A percentile compares a stretch with the other conserved stretches of the same genome.
Evolutionary conservation across 169 alveolate species (phyloP).

Genomic region (Plasmodium coatneyi): DNA sequence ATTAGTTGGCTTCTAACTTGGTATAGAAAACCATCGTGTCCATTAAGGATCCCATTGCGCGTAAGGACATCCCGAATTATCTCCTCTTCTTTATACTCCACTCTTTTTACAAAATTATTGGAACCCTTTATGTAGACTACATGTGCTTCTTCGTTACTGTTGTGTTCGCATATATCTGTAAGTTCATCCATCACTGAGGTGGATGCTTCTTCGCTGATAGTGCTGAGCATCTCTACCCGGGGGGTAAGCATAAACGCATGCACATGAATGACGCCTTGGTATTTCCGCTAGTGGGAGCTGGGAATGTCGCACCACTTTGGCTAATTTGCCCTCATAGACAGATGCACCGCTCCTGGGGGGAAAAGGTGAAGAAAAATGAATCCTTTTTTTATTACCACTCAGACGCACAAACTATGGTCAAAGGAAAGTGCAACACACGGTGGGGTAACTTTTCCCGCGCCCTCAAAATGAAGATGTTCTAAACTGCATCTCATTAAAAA

Average conservation of each 20-base stretch:
- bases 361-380: neutral
- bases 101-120: conserved; percentile 36
- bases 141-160: neutral
- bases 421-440: neutral
- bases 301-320: neutral
- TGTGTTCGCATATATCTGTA: neutral
- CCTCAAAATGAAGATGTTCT: neutral
- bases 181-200: conserved; percentile 30
- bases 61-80: conserved; percentile 32
- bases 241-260: neutral
- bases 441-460: neutral
- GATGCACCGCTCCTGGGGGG: neutral
- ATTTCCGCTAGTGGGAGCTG: neutral
- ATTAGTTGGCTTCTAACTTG: conserved; percentile 31
- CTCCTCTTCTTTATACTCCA: conserved; percentile 38
- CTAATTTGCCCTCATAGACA: neutral
- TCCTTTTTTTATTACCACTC: neutral
- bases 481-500: neutral
- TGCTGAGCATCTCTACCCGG: neutral
- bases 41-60: conserved; percentile 12
- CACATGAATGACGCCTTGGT: neutral
- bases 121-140: conserved; percentile 20
- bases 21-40: conserved; percentile 5
- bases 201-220: neutral
- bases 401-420: neutral